Evolutionary conservation across 441 rosid species (phyloP), one percentile per base, ranked within the genome.

Genomic region (Sinapis alba): DNA sequence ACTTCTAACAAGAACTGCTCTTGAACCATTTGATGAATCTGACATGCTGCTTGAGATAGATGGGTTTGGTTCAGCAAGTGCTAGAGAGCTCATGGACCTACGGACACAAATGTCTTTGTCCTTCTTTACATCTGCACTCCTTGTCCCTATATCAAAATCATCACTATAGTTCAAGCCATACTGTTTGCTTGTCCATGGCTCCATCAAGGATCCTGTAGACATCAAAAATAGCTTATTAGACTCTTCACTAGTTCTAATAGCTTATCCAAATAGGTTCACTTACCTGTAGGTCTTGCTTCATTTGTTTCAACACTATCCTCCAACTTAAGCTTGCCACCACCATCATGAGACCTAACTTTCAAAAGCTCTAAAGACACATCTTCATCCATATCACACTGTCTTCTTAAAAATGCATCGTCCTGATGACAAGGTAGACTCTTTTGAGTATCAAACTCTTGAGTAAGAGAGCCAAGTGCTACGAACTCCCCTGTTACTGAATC

Each of bases 401-500:
- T 63, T 64, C 63, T 62, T 54, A 50, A 19, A 27, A 58, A 53
- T 19, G 74, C 38, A 68, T 67, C 66, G 11, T 79, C 89, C 45
- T 77, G 59, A 65, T 74, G 78, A 71, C 77, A 76, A 57, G 82
- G 34, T 27, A 23, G 50, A 66, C 61, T 72, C 66, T 80, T 82
- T 54, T 20, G 82, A 27, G 78, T 51, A 81, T 83, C 88, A 75
- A 58, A 34, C 5, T 87, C 91, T 72, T 83, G 84, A 41, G 65
- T 62, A 26, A 75, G 57, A 23, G 92, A 62, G 32, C 89, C 86
- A 56, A 84, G 84, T 30, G 99, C 87, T 54, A 91, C 83, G 68
- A 92, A 88, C 38, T 81, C 95, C 43, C 96, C 92, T 4, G 88
- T 84, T n/a, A 79, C 27, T 13, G 95, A 90, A 76, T 95, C 93